These are phyloP conservation scores for Trichoderma sp. DNA, from an alignment of 2,329 filamentous ascomycete genomes.

Conservation along the genomic window DNA sequence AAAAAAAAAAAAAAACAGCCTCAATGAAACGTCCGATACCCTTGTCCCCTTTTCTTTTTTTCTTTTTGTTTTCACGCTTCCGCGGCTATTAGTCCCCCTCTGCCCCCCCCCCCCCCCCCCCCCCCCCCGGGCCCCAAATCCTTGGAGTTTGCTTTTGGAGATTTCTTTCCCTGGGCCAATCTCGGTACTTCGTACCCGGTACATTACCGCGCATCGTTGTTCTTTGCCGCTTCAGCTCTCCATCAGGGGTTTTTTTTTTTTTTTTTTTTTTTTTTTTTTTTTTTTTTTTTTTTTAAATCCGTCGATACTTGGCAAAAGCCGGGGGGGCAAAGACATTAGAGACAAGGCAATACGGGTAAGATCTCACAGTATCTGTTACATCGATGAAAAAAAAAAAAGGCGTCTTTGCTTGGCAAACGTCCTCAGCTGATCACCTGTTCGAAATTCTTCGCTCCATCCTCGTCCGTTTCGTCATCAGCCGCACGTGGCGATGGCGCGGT, in stretches of 20 bases:
- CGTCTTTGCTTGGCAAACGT: background rate
- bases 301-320: background rate
- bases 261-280: background rate
- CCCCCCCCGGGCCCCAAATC: too few species aligned
- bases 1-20: background rate
- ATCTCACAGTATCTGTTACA: too few species aligned
- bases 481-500: background rate
- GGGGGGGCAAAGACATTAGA: background rate
- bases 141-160: too few species aligned
- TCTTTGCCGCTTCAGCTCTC: background rate
- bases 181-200: background rate
- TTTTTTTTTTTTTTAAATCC: background rate
- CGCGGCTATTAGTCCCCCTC: background rate
- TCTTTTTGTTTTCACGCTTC: background rate
- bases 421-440: background rate
- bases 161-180: background rate
- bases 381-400: background rate
- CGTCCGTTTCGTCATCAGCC: background rate
- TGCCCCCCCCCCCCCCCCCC: too few species aligned
- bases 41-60: background rate
- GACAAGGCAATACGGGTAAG: too few species aligned
- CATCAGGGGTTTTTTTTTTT: background rate
- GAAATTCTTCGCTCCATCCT: background rate
- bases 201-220: background rate
- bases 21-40: constrained; percentile 16